phyloP scores from a whole-genome alignment of 495 filamentous ascomycete genomes.

The Penicillium pancosmium region DNA sequence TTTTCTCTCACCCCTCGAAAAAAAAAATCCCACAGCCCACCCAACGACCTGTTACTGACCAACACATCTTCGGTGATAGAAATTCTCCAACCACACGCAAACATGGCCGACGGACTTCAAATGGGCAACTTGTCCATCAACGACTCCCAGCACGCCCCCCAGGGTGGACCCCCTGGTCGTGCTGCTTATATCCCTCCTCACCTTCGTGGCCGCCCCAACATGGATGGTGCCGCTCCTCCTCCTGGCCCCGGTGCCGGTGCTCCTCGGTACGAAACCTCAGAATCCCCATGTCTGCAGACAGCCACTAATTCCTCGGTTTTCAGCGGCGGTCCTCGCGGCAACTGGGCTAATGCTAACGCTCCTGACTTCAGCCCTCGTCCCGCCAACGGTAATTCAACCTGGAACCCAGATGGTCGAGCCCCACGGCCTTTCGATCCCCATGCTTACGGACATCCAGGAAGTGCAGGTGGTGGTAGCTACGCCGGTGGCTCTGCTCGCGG shows the following conservation, averaged over 20 bases:
- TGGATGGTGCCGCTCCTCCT: conserved; percentile 46
- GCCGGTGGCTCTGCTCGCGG: conserved; percentile 60
- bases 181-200: conserved; percentile 96
- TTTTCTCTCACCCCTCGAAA: conserved; percentile 7
- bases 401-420: conserved; percentile 39
- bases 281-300: neutral
- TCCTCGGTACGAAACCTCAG: conserved; percentile 40
- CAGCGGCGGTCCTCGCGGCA: conserved; percentile 59
- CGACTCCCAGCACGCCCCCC: conserved; percentile 69
- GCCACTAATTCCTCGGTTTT: conserved; percentile 15
- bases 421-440: conserved; percentile 62
- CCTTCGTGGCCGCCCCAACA: conserved; percentile 62
- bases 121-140: conserved; percentile 82
- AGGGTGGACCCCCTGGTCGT: conserved; percentile 52
- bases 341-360: conserved; percentile 68
- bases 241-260: conserved; percentile 35
- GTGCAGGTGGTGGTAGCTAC: conserved; percentile 41
- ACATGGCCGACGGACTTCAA: conserved; percentile 94
- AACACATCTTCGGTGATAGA: conserved; percentile 9
- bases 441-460: conserved; percentile 68
- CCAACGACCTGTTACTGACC: conserved; percentile 19
- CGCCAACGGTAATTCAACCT: conserved; percentile 47
- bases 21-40: conserved; percentile 13
- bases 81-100: conserved; percentile 38
- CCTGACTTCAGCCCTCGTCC: conserved; percentile 69